Evolutionary conservation across 2,329 filamentous ascomycete species (phyloP).

Genomic region (Botrytis byssoidea): DNA sequence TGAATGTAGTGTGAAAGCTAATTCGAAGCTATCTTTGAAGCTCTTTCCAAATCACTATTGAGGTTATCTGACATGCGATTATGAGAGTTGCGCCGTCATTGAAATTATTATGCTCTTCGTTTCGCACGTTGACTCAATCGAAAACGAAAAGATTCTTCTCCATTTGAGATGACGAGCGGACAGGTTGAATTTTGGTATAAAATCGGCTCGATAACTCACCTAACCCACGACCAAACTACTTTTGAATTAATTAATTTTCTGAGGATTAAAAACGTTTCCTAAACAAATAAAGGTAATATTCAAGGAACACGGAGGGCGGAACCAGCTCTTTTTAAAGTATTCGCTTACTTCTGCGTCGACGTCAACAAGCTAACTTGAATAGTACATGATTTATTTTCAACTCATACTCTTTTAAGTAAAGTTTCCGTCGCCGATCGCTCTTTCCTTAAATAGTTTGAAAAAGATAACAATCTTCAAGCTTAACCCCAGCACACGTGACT

Average conservation of each 20-base stretch:
- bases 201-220: not conserved
- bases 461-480: not conserved
- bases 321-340: not conserved
- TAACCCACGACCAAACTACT: constrained; percentile 9
- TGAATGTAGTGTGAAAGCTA: not conserved
- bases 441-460: not conserved
- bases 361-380: not conserved
- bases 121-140: constrained; percentile 15
- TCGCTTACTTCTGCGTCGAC: not conserved
- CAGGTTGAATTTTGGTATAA: constrained; percentile 17
- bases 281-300: constrained; percentile 5
- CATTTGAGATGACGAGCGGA: constrained; percentile 17
- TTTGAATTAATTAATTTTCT: not conserved
- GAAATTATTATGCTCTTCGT: not conserved
- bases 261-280: constrained; percentile 14
- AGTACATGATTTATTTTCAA: not conserved
- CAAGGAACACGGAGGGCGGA: not conserved
- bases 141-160: constrained; percentile 21
- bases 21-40: not conserved
- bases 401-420: not conserved
- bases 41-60: not conserved
- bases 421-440: not conserved
- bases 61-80: not conserved
- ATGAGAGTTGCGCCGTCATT: not conserved
- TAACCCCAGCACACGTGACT: not conserved